Evolutionary conservation across 176 grass and related monocot species (phyloP).

Genomic region (Juncus inflexus): DNA sequence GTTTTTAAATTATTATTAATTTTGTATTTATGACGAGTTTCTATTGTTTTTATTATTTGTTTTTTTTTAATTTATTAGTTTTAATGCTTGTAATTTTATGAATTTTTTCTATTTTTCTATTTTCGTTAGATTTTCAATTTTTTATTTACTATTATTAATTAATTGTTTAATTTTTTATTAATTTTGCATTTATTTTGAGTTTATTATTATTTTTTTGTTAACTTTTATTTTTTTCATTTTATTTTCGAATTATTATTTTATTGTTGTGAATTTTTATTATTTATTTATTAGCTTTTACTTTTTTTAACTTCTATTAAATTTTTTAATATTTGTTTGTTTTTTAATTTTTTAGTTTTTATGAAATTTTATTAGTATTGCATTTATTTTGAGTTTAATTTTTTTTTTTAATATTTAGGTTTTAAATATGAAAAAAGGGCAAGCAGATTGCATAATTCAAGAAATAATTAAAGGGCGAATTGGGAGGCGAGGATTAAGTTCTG

Average conservation of each 20-base stretch:
- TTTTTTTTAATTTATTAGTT: background rate
- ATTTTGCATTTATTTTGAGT: too few species aligned
- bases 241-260: background rate
- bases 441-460: conserved; percentile 72
- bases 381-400: conserved; percentile 7
- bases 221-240: conserved; percentile 6
- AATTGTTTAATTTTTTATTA: too few species aligned
- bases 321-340: too few species aligned
- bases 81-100: too few species aligned
- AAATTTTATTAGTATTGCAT: too few species aligned
- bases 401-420: conserved; percentile 43
- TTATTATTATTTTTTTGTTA: background rate
- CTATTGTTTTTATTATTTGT: background rate
- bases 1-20: too few species aligned
- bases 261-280: conserved; percentile 10
- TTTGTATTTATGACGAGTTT: too few species aligned
- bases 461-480: conserved; percentile 46
- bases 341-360: too few species aligned
- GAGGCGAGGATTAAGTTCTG: conserved; percentile 39
- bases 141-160: too few species aligned
- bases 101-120: background rate
- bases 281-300: conserved; percentile 8
- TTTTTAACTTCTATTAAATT: too few species aligned
- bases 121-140: background rate
- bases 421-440: conserved; percentile 65